Evolutionary conservation across 1,284 basidiomycete species (phyloP).

Genomic region (Boletus smithii): DNA sequence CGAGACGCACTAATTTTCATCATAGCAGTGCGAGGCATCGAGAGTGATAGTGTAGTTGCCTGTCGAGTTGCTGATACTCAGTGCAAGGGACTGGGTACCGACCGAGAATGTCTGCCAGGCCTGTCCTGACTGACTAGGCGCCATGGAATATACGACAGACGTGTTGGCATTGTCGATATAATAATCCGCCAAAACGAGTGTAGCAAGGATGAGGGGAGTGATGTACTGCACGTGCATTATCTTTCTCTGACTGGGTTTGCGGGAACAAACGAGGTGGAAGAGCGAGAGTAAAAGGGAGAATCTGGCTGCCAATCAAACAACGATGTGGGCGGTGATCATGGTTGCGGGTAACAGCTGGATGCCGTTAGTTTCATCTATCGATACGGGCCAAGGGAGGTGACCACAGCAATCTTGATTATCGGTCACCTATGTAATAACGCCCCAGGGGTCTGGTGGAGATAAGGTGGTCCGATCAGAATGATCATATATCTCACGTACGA

Average conservation of each 20-base stretch:
- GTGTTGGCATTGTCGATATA: slow-evolving; percentile 24
- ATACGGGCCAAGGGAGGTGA: background rate
- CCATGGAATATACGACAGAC: slow-evolving; percentile 18
- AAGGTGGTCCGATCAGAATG: too few species aligned
- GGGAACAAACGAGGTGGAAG: background rate
- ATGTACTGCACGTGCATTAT: slow-evolving; percentile 10
- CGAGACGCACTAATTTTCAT: slow-evolving; percentile 25
- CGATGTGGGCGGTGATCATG: background rate
- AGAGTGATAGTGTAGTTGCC: slow-evolving; percentile 19
- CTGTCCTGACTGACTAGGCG: slow-evolving; percentile 12
- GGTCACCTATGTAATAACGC: too few species aligned
- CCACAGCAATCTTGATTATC: too few species aligned
- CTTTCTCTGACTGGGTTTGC: background rate
- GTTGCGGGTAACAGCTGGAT: too few species aligned
- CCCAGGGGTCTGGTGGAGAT: too few species aligned
- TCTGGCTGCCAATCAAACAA: background rate
- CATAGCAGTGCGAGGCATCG: slow-evolving; percentile 22
- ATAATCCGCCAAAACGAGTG: slow-evolving; percentile 18
- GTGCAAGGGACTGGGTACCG: background rate
- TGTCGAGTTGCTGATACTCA: slow-evolving; percentile 19
- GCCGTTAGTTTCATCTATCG: too few species aligned
- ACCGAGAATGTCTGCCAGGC: slow-evolving; percentile 18
- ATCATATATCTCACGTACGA: background rate
- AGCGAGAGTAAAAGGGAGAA: background rate
- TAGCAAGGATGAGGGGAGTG: slow-evolving; percentile 12